These are phyloP conservation scores for Fusarium pseudocircinatum DNA, from an alignment of 2,329 filamentous ascomycete genomes.

Conservation along the genomic window DNA sequence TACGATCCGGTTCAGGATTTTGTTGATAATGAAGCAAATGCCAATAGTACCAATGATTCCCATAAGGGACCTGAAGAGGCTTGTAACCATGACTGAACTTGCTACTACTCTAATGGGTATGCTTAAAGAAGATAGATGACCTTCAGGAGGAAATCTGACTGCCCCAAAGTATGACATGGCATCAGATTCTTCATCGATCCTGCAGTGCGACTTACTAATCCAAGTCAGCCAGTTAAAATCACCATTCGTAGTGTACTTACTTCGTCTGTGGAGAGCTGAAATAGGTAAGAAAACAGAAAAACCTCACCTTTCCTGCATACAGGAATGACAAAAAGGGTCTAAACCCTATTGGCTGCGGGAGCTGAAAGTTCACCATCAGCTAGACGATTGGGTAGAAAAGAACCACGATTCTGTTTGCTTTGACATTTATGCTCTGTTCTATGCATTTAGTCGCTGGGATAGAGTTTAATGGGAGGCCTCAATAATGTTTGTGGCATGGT, in stretches of 20 bases:
- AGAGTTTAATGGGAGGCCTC: not conserved
- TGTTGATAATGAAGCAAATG: not conserved
- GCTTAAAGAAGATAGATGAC: not conserved
- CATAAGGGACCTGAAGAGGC: not conserved
- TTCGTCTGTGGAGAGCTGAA: not conserved
- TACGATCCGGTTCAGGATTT: not conserved
- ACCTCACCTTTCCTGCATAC: not conserved
- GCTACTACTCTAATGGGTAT: accelerated
- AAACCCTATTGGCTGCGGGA: not conserved
- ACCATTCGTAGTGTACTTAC: accelerated
- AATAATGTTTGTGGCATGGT: not conserved
- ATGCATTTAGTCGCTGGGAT: no score
- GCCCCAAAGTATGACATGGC: not conserved
- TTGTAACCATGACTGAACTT: not conserved
- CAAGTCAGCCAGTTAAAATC: not conserved
- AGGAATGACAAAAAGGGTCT: not conserved
- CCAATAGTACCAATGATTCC: not conserved
- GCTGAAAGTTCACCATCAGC: not conserved
- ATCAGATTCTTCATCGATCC: not conserved
- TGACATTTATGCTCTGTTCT: not conserved
- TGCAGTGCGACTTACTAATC: not conserved
- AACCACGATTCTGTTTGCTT: not conserved
- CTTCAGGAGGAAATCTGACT: not conserved
- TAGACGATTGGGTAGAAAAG: not conserved
- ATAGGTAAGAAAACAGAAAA: not conserved